Evolutionary conservation across 1,284 basidiomycete species (phyloP), one percentile per base, ranked within the genome.

Genomic region (Fomitiporia mediterranea): DNA sequence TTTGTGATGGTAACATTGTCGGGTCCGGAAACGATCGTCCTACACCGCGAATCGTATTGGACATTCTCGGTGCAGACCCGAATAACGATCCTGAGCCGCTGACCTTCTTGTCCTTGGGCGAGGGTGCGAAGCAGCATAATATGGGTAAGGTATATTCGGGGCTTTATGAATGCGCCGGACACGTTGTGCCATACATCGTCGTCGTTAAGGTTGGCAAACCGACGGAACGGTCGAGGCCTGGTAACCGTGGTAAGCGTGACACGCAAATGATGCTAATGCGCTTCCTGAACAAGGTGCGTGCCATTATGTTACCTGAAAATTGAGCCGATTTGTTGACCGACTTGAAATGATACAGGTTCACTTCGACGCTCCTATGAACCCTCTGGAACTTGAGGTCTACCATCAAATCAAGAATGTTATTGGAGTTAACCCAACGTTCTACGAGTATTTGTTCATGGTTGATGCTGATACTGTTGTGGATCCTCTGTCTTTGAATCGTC

Each of bases 361-460:
- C 73, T 99, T 98, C 74, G 93, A 95, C 67, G 70, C 91, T 17
- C 89, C 94, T 0, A 99, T 99, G 97, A 94, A 89, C 67, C 97
- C 95, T 0, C 74, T 97, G 60, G 96, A 99, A 72, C 76, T 99
- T 51, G 96, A 99, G 75, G 92, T 99, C 70, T 98, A 95, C 69
- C 97, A 99, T 69, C 96, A 99, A 72, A 96, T 99, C 80, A 93
- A 97, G 81, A 98, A 99, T 68, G 94, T 99, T 54, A 98, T 99
- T 64, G 96, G 96, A 70, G 93, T 99, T 65, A 96, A 99, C 70
- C 96, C 95, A 7, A 88, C 92, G 0, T 98, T 98, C 75, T 99
- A 98, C 74, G 96, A 98, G 72, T 98, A 98, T 69, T 69, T 97
- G 61, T 91, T 99, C 77, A 96, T 90, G 73, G 87, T 99, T 47